phyloP scores from a whole-genome alignment of 805 yeast species.

The Torulaspora microellipsoides region DNA sequence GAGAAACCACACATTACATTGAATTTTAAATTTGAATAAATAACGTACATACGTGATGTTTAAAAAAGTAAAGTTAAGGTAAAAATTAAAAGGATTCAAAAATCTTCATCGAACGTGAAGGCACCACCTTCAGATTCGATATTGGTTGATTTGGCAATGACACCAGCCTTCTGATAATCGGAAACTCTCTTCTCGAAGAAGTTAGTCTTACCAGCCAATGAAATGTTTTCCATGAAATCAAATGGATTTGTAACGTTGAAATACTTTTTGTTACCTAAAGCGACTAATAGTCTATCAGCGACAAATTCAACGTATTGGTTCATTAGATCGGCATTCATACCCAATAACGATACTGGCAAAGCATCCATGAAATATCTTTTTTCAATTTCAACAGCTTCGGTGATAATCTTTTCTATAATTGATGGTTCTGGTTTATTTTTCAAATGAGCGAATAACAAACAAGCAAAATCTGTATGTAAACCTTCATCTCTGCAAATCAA shows the following conservation, averaged over 20 bases:
- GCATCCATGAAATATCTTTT: slow-evolving; percentile 94
- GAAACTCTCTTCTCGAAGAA: slow-evolving; percentile 98
- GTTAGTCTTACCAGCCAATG: slow-evolving; percentile 97
- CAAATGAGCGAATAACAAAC: slow-evolving; percentile 88
- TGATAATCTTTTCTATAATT: slow-evolving; percentile 79
- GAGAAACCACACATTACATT: too few relatives aligned
- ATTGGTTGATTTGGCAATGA: slow-evolving; percentile 72
- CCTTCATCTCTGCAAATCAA: slow-evolving; percentile 98
- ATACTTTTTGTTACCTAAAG: slow-evolving; percentile 86
- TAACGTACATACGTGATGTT: too few relatives aligned
- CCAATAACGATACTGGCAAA: slow-evolving; percentile 84
- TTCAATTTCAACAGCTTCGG: slow-evolving; percentile 94
- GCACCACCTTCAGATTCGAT: slow-evolving; percentile 46
- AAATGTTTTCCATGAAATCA: slow-evolving; percentile 98
- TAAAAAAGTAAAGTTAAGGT: too few relatives aligned
- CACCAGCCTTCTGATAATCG: slow-evolving; percentile 99
- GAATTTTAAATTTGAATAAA: too few relatives aligned
- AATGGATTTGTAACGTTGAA: slow-evolving; percentile 91
- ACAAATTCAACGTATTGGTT: slow-evolving; percentile 97
- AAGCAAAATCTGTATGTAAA: slow-evolving; percentile 97
- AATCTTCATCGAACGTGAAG: slow-evolving; percentile 90
- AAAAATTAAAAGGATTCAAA: slow-evolving; percentile 41
- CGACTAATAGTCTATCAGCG: slow-evolving; percentile 89
- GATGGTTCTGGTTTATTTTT: slow-evolving; percentile 78
- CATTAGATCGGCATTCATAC: slow-evolving; percentile 93